Percentiles rank a stretch among this genome's conserved stretches.
phyloP scores from a whole-genome alignment of 2,329 filamentous ascomycete species.

The Fusarium duplospermum region DNA sequence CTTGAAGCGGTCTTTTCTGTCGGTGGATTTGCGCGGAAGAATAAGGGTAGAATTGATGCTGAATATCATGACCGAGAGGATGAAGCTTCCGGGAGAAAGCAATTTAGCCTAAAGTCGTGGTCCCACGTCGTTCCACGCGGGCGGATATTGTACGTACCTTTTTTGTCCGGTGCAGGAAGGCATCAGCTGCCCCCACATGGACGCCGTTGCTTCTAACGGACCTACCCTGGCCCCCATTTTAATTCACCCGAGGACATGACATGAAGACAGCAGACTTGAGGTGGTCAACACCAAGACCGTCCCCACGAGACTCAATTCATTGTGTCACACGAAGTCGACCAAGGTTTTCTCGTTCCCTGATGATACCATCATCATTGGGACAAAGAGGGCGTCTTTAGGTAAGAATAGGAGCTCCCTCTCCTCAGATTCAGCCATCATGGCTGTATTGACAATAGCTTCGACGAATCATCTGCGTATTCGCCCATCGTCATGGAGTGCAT shows the following conservation, averaged over 20 bases:
- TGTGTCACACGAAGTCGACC: neutral
- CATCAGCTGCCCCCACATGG: conserved; percentile 3
- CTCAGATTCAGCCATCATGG: conserved; percentile 9
- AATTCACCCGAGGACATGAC: conserved; percentile 29
- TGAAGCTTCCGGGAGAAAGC: conserved; percentile 25
- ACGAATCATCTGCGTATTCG: neutral
- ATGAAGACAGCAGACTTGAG: conserved; percentile 5
- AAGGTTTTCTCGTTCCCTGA: neutral
- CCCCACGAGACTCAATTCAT: conserved; percentile 19
- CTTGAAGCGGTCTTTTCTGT: neutral
- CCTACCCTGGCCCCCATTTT: conserved; percentile 4
- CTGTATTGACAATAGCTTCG: conserved; percentile 30
- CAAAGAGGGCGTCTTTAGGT: conserved; percentile 21
- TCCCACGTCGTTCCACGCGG: conserved; percentile 32
- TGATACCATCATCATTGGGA: conserved; percentile 8
- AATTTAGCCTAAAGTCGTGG: conserved; percentile 41
- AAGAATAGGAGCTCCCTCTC: neutral
- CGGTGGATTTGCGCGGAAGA: conserved; percentile 28
- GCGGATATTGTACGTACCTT: conserved; percentile 36
- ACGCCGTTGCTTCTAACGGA: neutral
- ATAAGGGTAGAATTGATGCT: conserved; percentile 4
- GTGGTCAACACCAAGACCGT: conserved; percentile 13
- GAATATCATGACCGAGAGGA: conserved; percentile 30
- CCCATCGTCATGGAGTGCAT: conserved; percentile 14
- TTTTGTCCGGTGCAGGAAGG: conserved; percentile 10